These are phyloP conservation scores for Helminthosporium solani DNA, from an alignment of 2,329 filamentous ascomycete genomes.

Conservation along the genomic window DNA sequence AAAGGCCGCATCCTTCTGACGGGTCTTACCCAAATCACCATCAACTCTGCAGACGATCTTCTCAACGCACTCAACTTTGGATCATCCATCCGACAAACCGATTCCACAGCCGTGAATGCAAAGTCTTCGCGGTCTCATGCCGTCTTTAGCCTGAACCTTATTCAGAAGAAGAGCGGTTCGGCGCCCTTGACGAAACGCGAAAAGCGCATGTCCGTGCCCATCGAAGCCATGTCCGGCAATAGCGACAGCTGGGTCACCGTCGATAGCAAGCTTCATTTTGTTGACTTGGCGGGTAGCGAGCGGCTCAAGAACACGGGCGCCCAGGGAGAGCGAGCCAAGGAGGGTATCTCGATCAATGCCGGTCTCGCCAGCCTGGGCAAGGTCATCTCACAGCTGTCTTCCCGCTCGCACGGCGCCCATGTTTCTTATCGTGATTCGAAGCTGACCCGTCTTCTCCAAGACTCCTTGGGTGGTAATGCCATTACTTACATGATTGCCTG, in stretches of 20 bases:
- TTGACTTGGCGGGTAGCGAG: slow-evolving; percentile 95
- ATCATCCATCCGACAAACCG: slow-evolving; percentile 91
- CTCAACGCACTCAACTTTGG: slow-evolving; percentile 88
- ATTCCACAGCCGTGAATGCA: slow-evolving; percentile 95
- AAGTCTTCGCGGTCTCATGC: slow-evolving; percentile 97
- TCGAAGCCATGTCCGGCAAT: slow-evolving; percentile 70
- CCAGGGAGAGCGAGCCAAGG: slow-evolving; percentile 88
- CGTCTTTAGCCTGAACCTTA: slow-evolving; percentile 90
- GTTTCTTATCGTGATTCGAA: slow-evolving; percentile 99
- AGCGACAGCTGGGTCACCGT: slow-evolving; percentile 71
- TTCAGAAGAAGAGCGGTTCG: slow-evolving; percentile 72
- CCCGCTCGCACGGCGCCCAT: slow-evolving; percentile 80
- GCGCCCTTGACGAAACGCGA: slow-evolving; percentile 59
- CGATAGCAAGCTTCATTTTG: slow-evolving; percentile 98
- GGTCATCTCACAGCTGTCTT: slow-evolving; percentile 96
- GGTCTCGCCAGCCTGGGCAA: slow-evolving; percentile 93
- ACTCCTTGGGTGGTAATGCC: slow-evolving; percentile 93
- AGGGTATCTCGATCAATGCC: slow-evolving; percentile 97
- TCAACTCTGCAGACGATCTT: slow-evolving; percentile 89
- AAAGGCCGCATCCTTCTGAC: slow-evolving; percentile 95
- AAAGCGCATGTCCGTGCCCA: slow-evolving; percentile 82
- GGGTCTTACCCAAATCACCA: slow-evolving; percentile 80
- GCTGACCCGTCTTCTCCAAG: slow-evolving; percentile 89
- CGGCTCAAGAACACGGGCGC: slow-evolving; percentile 95
- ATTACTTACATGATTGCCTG: slow-evolving; percentile 99